Conservation (phyloP, 306 rosid genomes). For the Malus sylvestris region DNA sequence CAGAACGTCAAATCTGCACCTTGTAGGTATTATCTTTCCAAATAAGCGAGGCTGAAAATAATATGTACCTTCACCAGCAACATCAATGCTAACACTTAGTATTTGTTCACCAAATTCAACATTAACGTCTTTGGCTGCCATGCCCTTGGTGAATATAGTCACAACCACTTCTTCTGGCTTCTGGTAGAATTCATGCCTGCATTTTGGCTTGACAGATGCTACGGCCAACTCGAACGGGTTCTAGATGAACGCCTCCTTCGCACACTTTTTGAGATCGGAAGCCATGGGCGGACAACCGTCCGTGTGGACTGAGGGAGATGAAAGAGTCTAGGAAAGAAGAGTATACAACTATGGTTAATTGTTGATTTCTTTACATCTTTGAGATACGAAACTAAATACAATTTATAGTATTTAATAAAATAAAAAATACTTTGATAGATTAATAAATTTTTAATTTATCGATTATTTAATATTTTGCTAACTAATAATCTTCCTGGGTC, state of each 20-base stretch:
- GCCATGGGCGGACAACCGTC: constrained; percentile 29
- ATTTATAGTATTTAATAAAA: too few species aligned
- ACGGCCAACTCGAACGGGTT: background rate
- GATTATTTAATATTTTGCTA: too few species aligned
- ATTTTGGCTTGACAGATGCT: background rate
- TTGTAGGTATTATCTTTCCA: constrained; percentile 67
- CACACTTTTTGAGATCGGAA: constrained; percentile 66
- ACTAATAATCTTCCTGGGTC: too few species aligned
- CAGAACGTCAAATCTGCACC: constrained; percentile 47
- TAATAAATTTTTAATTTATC: too few species aligned
- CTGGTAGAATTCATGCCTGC: constrained; percentile 83
- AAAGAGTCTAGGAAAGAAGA: constrained; percentile 20
- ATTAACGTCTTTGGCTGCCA: constrained; percentile 43
- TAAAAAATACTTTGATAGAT: too few species aligned
- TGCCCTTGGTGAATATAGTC: constrained; percentile 71
- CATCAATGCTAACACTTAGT: constrained; percentile 51
- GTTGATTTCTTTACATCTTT: too few species aligned
- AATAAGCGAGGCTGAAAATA: constrained; percentile 66
- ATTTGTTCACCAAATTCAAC: constrained; percentile 82
- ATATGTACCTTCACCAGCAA: constrained; percentile 61
- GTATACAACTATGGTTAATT: too few species aligned
- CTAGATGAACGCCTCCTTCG: constrained; percentile 27
- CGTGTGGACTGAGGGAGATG: background rate
- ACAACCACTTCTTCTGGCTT: constrained; percentile 63
- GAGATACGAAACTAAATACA: too few species aligned